These are phyloP conservation scores for Candida labiduridarum DNA, from an alignment of 1,139 yeast genomes.

Conservation along the genomic window DNA sequence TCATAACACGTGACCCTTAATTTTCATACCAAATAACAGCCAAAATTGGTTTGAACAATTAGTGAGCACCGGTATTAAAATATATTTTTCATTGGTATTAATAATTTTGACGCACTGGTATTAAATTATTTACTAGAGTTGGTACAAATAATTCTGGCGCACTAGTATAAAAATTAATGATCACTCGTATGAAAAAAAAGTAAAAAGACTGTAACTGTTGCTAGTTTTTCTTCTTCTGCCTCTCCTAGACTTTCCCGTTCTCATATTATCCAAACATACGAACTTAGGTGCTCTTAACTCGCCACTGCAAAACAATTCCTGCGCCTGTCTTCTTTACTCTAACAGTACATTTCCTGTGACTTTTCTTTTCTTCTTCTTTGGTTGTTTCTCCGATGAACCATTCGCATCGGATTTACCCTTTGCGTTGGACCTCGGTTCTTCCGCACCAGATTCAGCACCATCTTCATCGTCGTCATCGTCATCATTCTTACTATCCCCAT, in stretches of 20 bases:
- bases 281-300: neutral
- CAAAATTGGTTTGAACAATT: too few species aligned
- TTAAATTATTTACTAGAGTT: too few species aligned
- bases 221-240: neutral
- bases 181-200: too few species aligned
- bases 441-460: slow-evolving; percentile 6
- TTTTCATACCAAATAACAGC: too few species aligned
- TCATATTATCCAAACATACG: neutral
- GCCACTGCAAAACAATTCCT: neutral
- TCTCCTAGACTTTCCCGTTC: neutral
- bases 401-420: slow-evolving; percentile 1
- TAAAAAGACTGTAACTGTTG: too few species aligned
- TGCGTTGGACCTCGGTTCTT: slow-evolving; percentile 1
- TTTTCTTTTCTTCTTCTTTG: slow-evolving; percentile 16
- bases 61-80: too few species aligned
- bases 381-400: neutral
- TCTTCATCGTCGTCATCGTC: slow-evolving; percentile 16
- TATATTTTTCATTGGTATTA: too few species aligned
- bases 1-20: too few species aligned
- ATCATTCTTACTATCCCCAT: slow-evolving; percentile 15
- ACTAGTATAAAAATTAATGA: too few species aligned
- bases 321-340: slow-evolving; percentile 7
- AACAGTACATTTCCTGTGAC: slow-evolving; percentile 19
- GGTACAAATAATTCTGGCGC: too few species aligned
- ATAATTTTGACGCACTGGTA: too few species aligned